Conservation (phyloP, 768 basidiomycete genomes). For the Panellus pusillus region DNA sequence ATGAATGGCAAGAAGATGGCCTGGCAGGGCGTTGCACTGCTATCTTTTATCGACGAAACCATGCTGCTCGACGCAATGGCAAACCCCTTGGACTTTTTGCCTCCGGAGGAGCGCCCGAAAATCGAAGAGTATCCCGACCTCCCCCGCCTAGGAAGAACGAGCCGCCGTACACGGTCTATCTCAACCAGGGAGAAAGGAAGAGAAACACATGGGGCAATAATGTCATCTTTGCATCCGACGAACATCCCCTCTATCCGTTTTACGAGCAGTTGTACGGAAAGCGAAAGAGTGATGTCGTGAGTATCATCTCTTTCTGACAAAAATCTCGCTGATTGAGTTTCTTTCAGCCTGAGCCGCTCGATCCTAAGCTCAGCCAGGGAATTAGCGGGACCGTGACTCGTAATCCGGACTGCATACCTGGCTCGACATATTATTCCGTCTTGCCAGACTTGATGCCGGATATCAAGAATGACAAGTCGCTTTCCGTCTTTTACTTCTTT, state of each 20-base stretch:
- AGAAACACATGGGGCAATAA: constrained; percentile 87
- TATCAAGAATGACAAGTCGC: constrained; percentile 81
- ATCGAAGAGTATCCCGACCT: neutral
- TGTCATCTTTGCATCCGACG: constrained; percentile 79
- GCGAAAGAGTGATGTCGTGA: constrained; percentile 75
- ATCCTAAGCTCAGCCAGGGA: constrained; percentile 69
- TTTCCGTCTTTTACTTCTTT: constrained; percentile 88
- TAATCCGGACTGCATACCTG: constrained; percentile 88
- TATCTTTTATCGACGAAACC: constrained; percentile 92
- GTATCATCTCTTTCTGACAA: constrained; percentile 24
- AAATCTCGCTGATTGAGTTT: constrained; percentile 13
- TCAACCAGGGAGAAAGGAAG: constrained; percentile 78
- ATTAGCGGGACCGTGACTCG: constrained; percentile 79
- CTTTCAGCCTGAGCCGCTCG: constrained; percentile 70
- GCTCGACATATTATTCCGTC: constrained; percentile 84
- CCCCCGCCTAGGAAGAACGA: constrained; percentile 6
- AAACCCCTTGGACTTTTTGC: constrained; percentile 16
- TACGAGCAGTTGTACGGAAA: constrained; percentile 91
- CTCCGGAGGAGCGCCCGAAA: constrained; percentile 15
- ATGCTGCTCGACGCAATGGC: constrained; percentile 85
- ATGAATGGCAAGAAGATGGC: constrained; percentile 99
- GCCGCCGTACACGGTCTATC: constrained; percentile 29
- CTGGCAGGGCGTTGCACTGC: constrained; percentile 96
- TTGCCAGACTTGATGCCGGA: constrained; percentile 65
- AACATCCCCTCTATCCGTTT: constrained; percentile 83